A percentile compares a stretch with the other conserved stretches of the same genome.
These are phyloP conservation scores for Nakaseomyces delphensis DNA, from an alignment of 1,139 yeast genomes.

Conservation along the genomic window DNA sequence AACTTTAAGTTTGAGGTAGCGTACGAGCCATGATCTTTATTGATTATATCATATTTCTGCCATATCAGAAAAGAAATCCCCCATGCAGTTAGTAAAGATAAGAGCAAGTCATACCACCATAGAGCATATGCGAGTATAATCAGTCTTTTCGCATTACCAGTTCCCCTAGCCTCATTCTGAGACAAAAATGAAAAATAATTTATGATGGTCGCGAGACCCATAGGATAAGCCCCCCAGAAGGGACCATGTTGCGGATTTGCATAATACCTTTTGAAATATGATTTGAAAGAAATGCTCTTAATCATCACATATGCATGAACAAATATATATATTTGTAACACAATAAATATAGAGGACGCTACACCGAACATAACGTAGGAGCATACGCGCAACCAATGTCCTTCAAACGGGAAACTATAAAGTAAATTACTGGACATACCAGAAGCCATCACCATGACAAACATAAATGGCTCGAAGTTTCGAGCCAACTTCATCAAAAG, in stretches of 20 bases:
- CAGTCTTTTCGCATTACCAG: constrained; percentile 26
- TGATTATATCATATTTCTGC: constrained; percentile 20
- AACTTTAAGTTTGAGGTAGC: constrained; percentile 10
- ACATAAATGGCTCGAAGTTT: constrained; percentile 49
- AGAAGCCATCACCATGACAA: constrained; percentile 74
- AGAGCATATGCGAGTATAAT: constrained; percentile 44
- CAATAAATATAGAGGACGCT: constrained; percentile 42
- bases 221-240: constrained; percentile 68
- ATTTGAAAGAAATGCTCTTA: constrained; percentile 10
- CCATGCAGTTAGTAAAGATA: constrained; percentile 52
- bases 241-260: constrained; percentile 42
- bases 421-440: constrained; percentile 61
- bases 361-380: constrained; percentile 53
- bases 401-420: constrained; percentile 55
- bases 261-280: constrained; percentile 18
- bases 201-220: constrained; percentile 65
- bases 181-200: constrained; percentile 41
- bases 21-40: constrained; percentile 7
- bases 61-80: constrained; percentile 41
- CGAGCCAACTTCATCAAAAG: constrained; percentile 1
- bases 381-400: constrained; percentile 50
- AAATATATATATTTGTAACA: constrained; percentile 32
- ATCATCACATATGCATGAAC: constrained; percentile 16
- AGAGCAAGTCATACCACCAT: constrained; percentile 58
- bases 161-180: constrained; percentile 19